Percentiles rank a stretch among this genome's conserved stretches.
phyloP scores from a whole-genome alignment of 2,329 filamentous ascomycete genomes.

The Fusarium luffae region DNA sequence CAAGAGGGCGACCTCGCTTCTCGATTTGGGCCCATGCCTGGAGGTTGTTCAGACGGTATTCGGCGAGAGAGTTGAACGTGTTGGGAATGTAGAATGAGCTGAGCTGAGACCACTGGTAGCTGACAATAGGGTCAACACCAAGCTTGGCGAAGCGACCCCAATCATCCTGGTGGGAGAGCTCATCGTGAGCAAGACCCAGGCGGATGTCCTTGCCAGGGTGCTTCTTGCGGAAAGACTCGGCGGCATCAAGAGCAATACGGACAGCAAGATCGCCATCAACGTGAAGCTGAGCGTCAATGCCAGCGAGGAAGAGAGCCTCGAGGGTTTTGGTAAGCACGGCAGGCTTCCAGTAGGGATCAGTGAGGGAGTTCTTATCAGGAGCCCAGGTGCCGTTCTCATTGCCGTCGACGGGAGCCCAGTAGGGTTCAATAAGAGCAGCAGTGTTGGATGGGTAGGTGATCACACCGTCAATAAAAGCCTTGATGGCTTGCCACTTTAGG shows the following conservation, averaged over 20 bases:
- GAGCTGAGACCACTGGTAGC: slow-evolving; percentile 46
- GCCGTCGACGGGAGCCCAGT: slow-evolving; percentile 36
- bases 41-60: slow-evolving; percentile 45
- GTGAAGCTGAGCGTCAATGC: slow-evolving; percentile 42
- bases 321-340: slow-evolving; percentile 41
- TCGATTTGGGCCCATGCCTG: slow-evolving; percentile 40
- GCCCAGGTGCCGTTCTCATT: slow-evolving; percentile 29
- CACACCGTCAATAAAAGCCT: slow-evolving; percentile 45
- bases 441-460: slow-evolving; percentile 46
- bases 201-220: slow-evolving; percentile 32
- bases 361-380: slow-evolving; percentile 42
- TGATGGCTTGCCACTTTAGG: slow-evolving; percentile 46
- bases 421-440: slow-evolving; percentile 44
- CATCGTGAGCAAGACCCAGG: slow-evolving; percentile 43
- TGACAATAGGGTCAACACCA: slow-evolving; percentile 42
- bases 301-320: slow-evolving; percentile 36
- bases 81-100: slow-evolving; percentile 43
- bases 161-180: slow-evolving; percentile 39
- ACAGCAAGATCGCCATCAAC: slow-evolving; percentile 44
- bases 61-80: slow-evolving; percentile 38
- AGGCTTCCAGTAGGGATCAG: slow-evolving; percentile 41
- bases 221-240: slow-evolving; percentile 40
- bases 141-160: slow-evolving; percentile 43
- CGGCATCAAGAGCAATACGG: slow-evolving; percentile 38
- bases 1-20: slow-evolving; percentile 27